Percentiles rank a stretch among this genome's conserved stretches.
Conservation (phyloP, 352 stramenopile genomes). For the Hyaloperonospora arabidopsidis region DNA sequence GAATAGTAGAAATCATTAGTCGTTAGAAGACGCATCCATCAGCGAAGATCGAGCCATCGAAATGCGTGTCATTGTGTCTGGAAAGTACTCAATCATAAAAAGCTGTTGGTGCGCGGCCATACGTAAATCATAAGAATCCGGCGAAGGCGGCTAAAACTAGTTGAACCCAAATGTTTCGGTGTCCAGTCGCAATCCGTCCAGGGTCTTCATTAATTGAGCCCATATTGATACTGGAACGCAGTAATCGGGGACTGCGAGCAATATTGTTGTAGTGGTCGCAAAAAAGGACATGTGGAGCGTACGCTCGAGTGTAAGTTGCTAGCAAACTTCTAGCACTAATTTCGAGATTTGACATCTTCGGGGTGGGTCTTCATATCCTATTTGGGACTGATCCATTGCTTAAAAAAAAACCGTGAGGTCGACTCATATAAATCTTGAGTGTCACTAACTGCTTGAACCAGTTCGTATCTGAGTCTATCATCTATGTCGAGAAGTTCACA, state of each 20-base stretch:
- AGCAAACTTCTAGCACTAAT: slow-evolving; percentile 13
- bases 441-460: slow-evolving; percentile 2
- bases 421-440: slow-evolving; percentile 7
- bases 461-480: neutral
- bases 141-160: neutral
- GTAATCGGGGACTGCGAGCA: slow-evolving; percentile 5
- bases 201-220: slow-evolving; percentile 5
- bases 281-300: slow-evolving; percentile 7
- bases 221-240: neutral
- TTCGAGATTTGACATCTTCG: slow-evolving; percentile 3
- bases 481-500: slow-evolving; percentile 4
- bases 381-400: slow-evolving; percentile 3
- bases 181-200: slow-evolving; percentile 1
- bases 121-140: neutral
- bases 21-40: neutral
- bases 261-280: slow-evolving; percentile 8
- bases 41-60: neutral
- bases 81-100: neutral
- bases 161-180: slow-evolving; percentile 1
- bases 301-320: slow-evolving; percentile 10
- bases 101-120: neutral
- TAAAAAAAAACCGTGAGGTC: neutral
- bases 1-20: neutral
- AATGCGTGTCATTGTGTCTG: neutral
- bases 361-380: neutral